Evolutionary conservation across 192 early-diverging fungal species (phyloP), one percentile per base, ranked within the genome.

Genomic region (Dissophora globulifera): DNA sequence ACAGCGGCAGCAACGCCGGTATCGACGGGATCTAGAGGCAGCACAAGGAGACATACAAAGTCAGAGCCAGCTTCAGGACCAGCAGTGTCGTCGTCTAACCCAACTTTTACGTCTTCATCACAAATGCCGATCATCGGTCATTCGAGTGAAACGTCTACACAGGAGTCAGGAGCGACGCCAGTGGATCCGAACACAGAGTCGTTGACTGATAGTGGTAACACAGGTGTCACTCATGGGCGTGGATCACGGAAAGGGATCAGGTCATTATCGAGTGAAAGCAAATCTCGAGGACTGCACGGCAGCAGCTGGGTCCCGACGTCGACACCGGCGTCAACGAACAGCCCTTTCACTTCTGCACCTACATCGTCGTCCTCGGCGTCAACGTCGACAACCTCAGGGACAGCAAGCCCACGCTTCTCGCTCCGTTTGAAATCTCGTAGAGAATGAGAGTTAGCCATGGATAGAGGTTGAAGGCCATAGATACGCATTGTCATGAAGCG

Each of bases 401-500:
- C 9, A 20, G 17, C 46, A 10, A 67, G 49, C 4, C 16, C 33
- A 40, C 35, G 55, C 0, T 67, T 67, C 38, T 45, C 55, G 9
- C 57, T 62, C 13, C 48, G 60, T 4, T 42, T 67, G 20, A 35
- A 33, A 33, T 23, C 45, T 6, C 27, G 58, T 32, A 47, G 43
- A 49, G 45, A 46, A 17, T 17, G 41, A 25, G n/a, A n/a, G 31
- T 12, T 51, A n/a, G n/a, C n/a, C n/a, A n/a, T n/a, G n/a, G n/a
- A n/a, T n/a, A n/a, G n/a, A n/a, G n/a, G n/a, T n/a, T n/a, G n/a
- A n/a, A n/a, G n/a, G n/a, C n/a, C n/a, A n/a, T n/a, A n/a, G n/a
- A n/a, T n/a, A n/a, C n/a, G n/a, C n/a, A n/a, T n/a, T n/a, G n/a
- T n/a, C n/a, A n/a, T n/a, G n/a, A n/a, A n/a, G n/a, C n/a, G n/a